Evolutionary conservation across 805 yeast species (phyloP), one percentile per base, ranked within the genome.

Genomic region (Candida qinlingensis): DNA sequence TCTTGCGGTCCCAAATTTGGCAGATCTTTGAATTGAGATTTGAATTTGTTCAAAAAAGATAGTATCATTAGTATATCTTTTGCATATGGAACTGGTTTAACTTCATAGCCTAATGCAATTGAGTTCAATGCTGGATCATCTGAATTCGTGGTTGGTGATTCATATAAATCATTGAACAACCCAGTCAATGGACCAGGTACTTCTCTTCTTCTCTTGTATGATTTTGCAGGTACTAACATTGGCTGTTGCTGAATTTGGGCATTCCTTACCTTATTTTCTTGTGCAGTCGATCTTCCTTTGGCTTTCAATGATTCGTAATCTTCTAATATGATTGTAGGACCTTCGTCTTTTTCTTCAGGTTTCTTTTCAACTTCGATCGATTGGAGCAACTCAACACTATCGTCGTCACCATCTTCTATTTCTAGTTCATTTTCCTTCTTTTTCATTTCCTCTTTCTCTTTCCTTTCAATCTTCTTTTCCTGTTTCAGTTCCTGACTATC

Each of bases 1-100:
- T 61, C 64, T 37, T 58, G 63, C 8, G 62, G 61, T 1, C 59
- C 58, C 31, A 61, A 36, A 39, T 55, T 57, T 4, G 51, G 54
- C 7, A 59, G 30, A 12, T 48, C 55, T 2, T 25, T 19, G 36
- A 61, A 59, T 8, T 48, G 29, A 4, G 36, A 25, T 40, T 50
- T 56, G 44, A 60, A 61, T 47, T 56, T 59, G 26, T 53, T 40
- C 27, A 52, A 42, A 26, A 61, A 60, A 3, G 60, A 53, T 36
- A 61, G 39, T 1, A 61, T 52, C 2, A 25, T 7, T 37, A 59
- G 37, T 9, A 61, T 53, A 38, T 61, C 65, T 34, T 35, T 49
- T 1, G 62, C 62, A 36, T 50, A 53, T 34, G 61, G 59, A 3
- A 57, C 50, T 10, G 64, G 61, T 47, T 53, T 59, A 3, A 61